Percentiles rank a stretch among this genome's conserved stretches.
Evolutionary conservation across 2,329 filamentous ascomycete genomes (phyloP).

Genomic region (Anthostomella pinea): DNA sequence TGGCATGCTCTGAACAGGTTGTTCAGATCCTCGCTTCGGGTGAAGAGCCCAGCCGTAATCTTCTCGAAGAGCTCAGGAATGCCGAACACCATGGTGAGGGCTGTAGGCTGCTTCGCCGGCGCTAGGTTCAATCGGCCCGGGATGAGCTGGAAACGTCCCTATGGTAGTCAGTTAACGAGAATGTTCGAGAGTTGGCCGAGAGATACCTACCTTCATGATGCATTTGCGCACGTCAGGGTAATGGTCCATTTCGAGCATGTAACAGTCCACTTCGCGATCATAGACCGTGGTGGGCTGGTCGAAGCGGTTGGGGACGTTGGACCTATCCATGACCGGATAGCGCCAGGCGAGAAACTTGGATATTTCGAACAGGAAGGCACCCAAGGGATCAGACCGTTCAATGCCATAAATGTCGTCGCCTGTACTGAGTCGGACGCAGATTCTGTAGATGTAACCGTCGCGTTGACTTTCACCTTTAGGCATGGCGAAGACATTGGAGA

Average conservation of each 20-base stretch:
- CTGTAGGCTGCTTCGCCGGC: conserved; percentile 8
- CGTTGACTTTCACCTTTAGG: too few species aligned
- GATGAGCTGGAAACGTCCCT: conserved; percentile 10
- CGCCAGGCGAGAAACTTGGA: not conserved
- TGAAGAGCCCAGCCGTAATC: conserved; percentile 13
- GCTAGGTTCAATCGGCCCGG: conserved; percentile 3
- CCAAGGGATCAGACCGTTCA: too few species aligned
- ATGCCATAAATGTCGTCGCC: too few species aligned
- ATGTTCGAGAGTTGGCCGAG: not conserved
- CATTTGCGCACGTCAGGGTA: conserved; percentile 9
- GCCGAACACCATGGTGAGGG: conserved; percentile 11
- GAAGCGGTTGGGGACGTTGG: conserved; percentile 8
- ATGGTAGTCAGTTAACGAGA: not conserved
- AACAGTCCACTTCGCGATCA: not conserved
- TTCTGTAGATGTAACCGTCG: too few species aligned
- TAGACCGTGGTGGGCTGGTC: conserved; percentile 1
- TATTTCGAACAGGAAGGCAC: not conserved
- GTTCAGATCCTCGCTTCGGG: conserved; percentile 16
- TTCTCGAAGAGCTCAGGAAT: conserved; percentile 15
- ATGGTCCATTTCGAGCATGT: conserved; percentile 11
- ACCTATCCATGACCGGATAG: too few species aligned
- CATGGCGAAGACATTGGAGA: too few species aligned
- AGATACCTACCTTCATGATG: conserved; percentile 9
- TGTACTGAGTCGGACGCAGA: too few species aligned
- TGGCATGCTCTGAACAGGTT: conserved; percentile 24